Evolutionary conservation across 768 basidiomycete genomes (phyloP).

Genomic region (Naganishia randhawae): DNA sequence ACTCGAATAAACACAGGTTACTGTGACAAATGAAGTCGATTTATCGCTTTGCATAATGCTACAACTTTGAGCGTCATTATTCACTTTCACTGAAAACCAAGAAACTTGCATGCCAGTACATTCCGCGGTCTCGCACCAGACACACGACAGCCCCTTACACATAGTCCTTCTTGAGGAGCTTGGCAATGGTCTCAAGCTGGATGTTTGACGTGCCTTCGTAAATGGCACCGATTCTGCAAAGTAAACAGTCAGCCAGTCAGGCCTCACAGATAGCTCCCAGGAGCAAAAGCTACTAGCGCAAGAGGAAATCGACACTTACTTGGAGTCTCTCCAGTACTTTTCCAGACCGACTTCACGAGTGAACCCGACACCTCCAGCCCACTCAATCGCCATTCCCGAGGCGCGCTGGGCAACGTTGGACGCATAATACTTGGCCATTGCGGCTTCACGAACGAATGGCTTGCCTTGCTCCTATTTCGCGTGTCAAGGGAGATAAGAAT

Average conservation of each 20-base stretch:
- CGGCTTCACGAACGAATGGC: slow-evolving; percentile 84
- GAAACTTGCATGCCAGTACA: background rate
- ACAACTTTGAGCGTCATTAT: background rate
- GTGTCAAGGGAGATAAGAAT: background rate
- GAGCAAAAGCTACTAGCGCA: background rate
- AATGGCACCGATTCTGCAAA: slow-evolving; percentile 45
- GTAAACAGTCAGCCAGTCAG: background rate
- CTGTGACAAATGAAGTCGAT: background rate
- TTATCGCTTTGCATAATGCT: background rate
- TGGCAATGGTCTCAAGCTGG: slow-evolving; percentile 92
- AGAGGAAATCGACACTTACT: slow-evolving; percentile 22
- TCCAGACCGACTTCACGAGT: slow-evolving; percentile 84
- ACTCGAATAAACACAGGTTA: background rate
- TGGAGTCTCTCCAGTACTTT: slow-evolving; percentile 67
- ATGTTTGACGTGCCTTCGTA: slow-evolving; percentile 85
- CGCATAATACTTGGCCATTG: slow-evolving; percentile 94
- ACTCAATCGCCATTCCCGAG: slow-evolving; percentile 85
- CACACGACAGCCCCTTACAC: too few relatives aligned
- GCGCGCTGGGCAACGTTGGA: slow-evolving; percentile 86
- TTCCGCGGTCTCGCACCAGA: background rate
- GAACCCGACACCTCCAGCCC: slow-evolving; percentile 69
- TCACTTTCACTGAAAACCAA: background rate
- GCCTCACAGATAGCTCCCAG: background rate
- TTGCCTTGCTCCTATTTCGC: slow-evolving; percentile 69
- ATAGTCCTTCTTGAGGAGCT: slow-evolving; percentile 57